Base-by-base conservation (phyloP, 1,139 yeast species). In the Zhuliangozyma parablackwelliae region DNA sequence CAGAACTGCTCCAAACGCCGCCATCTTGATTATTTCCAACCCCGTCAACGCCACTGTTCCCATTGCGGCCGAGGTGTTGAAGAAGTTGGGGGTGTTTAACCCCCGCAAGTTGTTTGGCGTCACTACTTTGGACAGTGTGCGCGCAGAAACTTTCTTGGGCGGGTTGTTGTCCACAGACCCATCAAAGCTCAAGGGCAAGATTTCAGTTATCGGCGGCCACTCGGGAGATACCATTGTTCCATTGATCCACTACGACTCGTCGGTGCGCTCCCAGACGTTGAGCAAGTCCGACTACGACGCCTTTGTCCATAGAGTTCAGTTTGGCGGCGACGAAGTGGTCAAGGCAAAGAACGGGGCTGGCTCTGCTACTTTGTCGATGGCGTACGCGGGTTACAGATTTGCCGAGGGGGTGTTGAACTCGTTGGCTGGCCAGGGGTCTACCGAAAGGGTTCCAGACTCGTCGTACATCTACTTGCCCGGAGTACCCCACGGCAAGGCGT, bases 301-400 rank as follows among this genome's bases (percentile, higher is more conserved):
- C 12, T 75, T 78, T 39, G 62, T 81, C 28, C 59, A 79, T 49
- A 65, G 88, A 46, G 87, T 82, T 21, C 88, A 82, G 57, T 82
- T 69, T 53, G 90, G 88, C 42, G 89, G 89, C 50, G 90, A 82
- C 57, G 90, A 82, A 57, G 88, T 82, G 30, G 89, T 82, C 38
- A 72, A 80, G 59, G 89, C 89, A 21, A 82, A 82, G 57, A 73
- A 80, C 47, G 89, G 89, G 43, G 81, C 80, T 29, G 90, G 90
- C 8, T 80, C 87, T 7, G 90, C 89, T 23, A 82, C 90, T 11
- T 69, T 82, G 47, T 79, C 86, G 2, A 82, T 82, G 90, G 88
- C 89, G 12, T 76, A 73, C 49, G 88, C 89, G 24, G 90, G 87
- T 29, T 80, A 78, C 61, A 68, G 81, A 47, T 82, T 82, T 60